Evolutionary conservation across 1,284 basidiomycete species (phyloP).

Genomic region (Pascua guehoae): DNA sequence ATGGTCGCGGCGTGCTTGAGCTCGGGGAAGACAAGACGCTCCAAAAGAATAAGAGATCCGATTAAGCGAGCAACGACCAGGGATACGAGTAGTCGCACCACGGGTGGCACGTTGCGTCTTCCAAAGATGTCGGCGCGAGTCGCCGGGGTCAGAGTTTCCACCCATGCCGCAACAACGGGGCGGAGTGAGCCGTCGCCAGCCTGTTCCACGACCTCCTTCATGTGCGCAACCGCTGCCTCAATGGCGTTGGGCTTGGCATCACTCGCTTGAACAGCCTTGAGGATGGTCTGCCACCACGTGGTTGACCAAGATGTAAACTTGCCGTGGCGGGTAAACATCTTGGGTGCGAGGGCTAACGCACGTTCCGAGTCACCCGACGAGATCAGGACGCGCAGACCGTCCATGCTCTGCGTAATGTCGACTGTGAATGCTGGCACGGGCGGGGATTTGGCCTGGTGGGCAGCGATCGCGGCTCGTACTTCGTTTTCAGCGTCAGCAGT

Average conservation of each 20-base stretch:
- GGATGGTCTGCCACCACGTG: conserved; percentile 33
- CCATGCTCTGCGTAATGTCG: conserved; percentile 31
- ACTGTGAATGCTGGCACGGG: conserved; percentile 13
- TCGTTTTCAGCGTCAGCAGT: conserved; percentile 31
- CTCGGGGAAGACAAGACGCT: conserved; percentile 29
- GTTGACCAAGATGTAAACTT: conserved; percentile 28
- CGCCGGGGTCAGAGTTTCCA: conserved; percentile 16
- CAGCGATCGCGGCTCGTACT: conserved; percentile 22
- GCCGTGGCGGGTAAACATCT: conserved; percentile 34
- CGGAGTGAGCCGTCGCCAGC: conserved; percentile 19
- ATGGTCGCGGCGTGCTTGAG: conserved; percentile 33
- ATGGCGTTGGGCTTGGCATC: conserved; percentile 13
- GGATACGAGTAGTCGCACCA: conserved; percentile 28
- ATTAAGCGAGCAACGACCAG: conserved; percentile 31
- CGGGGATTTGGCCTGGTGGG: conserved; percentile 12
- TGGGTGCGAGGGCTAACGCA: conserved; percentile 22
- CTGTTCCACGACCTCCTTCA: conserved; percentile 26
- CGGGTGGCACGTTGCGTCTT: conserved; percentile 13
- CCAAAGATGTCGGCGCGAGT: conserved; percentile 25
- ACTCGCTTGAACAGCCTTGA: conserved; percentile 23
- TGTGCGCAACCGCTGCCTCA: conserved; percentile 22
- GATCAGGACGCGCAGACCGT: conserved; percentile 23
- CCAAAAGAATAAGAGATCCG: conserved; percentile 27
- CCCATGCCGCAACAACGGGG: conserved; percentile 23
- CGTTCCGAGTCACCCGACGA: conserved; percentile 16